phyloP scores from a whole-genome alignment of 2,329 filamentous ascomycete species.

The Aureobasidium sp. region DNA sequence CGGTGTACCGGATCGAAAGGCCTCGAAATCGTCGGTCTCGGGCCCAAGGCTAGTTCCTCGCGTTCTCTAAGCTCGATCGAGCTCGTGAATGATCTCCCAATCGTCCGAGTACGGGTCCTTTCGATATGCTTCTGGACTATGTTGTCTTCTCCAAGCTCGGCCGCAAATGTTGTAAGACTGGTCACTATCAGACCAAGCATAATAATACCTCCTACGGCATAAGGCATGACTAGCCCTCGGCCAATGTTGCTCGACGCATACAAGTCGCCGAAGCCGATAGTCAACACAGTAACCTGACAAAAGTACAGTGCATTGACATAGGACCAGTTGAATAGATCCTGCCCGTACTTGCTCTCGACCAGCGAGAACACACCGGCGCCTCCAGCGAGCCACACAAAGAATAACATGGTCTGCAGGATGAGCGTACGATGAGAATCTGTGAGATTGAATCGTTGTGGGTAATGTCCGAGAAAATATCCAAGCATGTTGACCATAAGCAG shows the following conservation, averaged over 20 bases:
- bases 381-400: slow-evolving; percentile 72
- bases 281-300: slow-evolving; percentile 62
- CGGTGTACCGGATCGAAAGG: slow-evolving; percentile 19
- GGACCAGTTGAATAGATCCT: slow-evolving; percentile 47
- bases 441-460: slow-evolving; percentile 69
- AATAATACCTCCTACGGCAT: slow-evolving; percentile 74
- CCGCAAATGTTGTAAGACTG: slow-evolving; percentile 63
- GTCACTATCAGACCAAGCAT: slow-evolving; percentile 78
- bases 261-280: slow-evolving; percentile 58
- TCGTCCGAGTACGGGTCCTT: slow-evolving; percentile 46
- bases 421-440: slow-evolving; percentile 77
- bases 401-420: slow-evolving; percentile 83
- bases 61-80: slow-evolving; percentile 42
- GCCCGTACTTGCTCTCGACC: slow-evolving; percentile 48
- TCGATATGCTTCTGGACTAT: slow-evolving; percentile 54
- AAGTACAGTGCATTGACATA: slow-evolving; percentile 65
- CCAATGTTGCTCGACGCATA: slow-evolving; percentile 50
- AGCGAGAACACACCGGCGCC: slow-evolving; percentile 69
- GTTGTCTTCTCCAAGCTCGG: slow-evolving; percentile 55
- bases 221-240: slow-evolving; percentile 71
- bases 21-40: slow-evolving; percentile 19
- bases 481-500: slow-evolving; percentile 73
- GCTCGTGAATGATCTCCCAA: slow-evolving; percentile 48
- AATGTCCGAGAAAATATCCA: slow-evolving; percentile 68
- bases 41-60: slow-evolving; percentile 20